Percentiles rank a stretch among this genome's conserved stretches.
phyloP scores from a whole-genome alignment of 805 yeast genomes.

The Yarrowia sp. region DNA sequence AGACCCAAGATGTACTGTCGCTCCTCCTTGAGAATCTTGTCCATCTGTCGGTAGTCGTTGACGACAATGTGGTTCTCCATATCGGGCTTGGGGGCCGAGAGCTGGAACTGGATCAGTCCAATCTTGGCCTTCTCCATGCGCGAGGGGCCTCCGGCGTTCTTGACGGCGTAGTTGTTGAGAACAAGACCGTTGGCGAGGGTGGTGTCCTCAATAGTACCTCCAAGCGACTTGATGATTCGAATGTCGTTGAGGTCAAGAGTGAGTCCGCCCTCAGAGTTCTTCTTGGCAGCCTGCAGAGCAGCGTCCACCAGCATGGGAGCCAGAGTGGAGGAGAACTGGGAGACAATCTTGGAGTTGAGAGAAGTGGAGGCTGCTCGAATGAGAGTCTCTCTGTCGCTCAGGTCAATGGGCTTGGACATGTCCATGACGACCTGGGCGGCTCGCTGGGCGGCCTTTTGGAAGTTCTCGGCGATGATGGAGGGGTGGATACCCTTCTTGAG shows the following conservation, averaged over 20 bases:
- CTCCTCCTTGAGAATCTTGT: constrained; percentile 95
- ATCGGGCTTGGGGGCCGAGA: constrained; percentile 95
- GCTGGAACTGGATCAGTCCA: constrained; percentile 88
- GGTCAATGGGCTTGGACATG: constrained; percentile 79
- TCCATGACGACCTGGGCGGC: constrained; percentile 78
- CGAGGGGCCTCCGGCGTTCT: constrained; percentile 91
- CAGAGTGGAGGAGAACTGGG: constrained; percentile 80
- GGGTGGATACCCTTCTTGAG: constrained; percentile 91
- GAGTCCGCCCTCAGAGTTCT: constrained; percentile 61
- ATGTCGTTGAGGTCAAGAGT: constrained; percentile 72
- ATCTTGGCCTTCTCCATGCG: constrained; percentile 91
- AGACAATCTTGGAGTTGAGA: constrained; percentile 88
- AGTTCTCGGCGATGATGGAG: constrained; percentile 87
- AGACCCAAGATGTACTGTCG: constrained; percentile 91
- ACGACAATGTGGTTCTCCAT: constrained; percentile 97
- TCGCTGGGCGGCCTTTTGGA: constrained; percentile 82
- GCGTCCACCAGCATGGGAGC: constrained; percentile 96
- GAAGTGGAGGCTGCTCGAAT: constrained; percentile 94
- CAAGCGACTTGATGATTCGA: constrained; percentile 86
- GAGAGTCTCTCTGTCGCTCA: constrained; percentile 76
- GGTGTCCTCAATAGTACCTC: constrained; percentile 97
- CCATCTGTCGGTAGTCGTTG: constrained; percentile 98
- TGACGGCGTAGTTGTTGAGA: constrained; percentile 83
- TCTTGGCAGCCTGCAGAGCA: constrained; percentile 72
- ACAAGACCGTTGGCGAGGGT: constrained; percentile 86